Conservation (phyloP, 2,329 filamentous ascomycete species). For the Ophiostoma quercus region DNA sequence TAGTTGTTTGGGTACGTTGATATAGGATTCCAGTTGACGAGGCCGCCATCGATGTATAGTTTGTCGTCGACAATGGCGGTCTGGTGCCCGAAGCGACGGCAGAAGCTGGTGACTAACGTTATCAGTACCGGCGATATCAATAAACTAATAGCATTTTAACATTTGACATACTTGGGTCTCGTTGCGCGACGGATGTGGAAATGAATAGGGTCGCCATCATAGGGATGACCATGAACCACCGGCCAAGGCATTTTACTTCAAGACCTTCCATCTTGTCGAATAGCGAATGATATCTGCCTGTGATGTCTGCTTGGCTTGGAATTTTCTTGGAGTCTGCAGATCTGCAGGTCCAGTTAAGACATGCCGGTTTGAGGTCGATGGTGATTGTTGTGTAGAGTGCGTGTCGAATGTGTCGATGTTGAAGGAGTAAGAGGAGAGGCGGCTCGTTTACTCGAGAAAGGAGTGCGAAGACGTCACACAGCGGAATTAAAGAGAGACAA, state of each 20-base stretch:
- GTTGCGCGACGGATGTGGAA: not conserved
- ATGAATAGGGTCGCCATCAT: not conserved
- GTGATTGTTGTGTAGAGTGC: not conserved
- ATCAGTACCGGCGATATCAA: not conserved
- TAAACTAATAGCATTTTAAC: not conserved
- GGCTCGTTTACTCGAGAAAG: not conserved
- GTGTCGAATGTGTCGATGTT: not conserved
- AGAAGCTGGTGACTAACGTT: constrained; percentile 49
- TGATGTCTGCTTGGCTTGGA: not conserved
- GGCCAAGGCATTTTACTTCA: not conserved
- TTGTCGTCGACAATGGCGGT: constrained; percentile 54
- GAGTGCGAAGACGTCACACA: not conserved
- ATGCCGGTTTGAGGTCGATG: not conserved
- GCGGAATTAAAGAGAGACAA: not conserved
- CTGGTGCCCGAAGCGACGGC: constrained; percentile 53
- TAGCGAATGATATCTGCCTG: not conserved
- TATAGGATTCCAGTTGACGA: constrained; percentile 51
- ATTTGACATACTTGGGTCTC: constrained; percentile 22
- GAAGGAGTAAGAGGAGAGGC: not conserved
- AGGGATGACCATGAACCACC: not conserved
- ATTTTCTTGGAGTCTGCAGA: not conserved
- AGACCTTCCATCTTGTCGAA: not conserved
- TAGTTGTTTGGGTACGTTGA: constrained; percentile 46
- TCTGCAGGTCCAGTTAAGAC: constrained; percentile 2
- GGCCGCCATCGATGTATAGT: constrained; percentile 59